Evolutionary conservation across 768 basidiomycete genomes (phyloP), one percentile per base, ranked within the genome.

Genomic region (Boletellus ananas): DNA sequence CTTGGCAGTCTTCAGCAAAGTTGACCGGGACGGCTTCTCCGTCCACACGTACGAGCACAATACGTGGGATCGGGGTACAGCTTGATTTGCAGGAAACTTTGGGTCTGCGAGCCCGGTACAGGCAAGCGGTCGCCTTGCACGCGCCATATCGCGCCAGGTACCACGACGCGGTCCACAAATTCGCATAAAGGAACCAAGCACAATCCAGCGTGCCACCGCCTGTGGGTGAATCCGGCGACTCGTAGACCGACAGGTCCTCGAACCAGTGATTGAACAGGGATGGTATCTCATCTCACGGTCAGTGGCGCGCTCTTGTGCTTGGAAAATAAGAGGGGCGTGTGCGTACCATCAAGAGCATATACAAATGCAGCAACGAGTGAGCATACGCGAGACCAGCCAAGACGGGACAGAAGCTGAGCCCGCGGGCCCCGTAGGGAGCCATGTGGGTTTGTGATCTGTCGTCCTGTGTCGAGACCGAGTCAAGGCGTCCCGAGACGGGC

Each of bases 281-380:
- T 9, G 60, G 59, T 39, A 61, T 62, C 59, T 61, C 9, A 34
- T 47, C 37, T 13, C 23, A n/a, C 8, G 9, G 20, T 62, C 34
- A 58, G 43, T 29, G 29, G 29, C 7, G 11, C 21, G 6, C 33
- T 13, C 25, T 1, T 31, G 21, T 33, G 13, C 13, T 4, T 17
- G 14, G 25, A 2, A 17, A 41, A 18, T 16, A 6, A 2, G 3
- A 34, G 3, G 17, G 10, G 20, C 54, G 17, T 38, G 62, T 13
- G 23, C 60, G 17, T 41, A 61, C 59, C 59, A 62, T 62, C 51
- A 62, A 46, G 25, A 61, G 12, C 49, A 62, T 62, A 27, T 61
- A 62, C n/a, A 56, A 17, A 46, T 61, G 45, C 10, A 62, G 11
- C 6, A 61, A 11, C 1, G 60, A 61, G 12, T 47, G 50, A 29